Conservation (phyloP, 2,329 filamentous ascomycete genomes). For the Dothistroma pini region DNA sequence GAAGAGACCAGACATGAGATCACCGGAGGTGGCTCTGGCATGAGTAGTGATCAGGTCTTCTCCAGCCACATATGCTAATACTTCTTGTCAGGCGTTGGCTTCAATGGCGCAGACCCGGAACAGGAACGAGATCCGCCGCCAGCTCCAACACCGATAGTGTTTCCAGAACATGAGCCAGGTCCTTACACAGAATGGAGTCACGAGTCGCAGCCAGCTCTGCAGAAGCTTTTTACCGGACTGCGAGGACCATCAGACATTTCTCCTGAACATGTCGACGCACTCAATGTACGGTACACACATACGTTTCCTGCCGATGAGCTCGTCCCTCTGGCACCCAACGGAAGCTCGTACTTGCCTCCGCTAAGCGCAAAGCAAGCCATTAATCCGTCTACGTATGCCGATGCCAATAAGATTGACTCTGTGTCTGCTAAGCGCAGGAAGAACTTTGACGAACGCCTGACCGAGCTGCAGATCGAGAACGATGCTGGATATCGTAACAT, state of each 20-base stretch:
- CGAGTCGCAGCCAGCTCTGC: slow-evolving; percentile 34
- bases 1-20: slow-evolving; percentile 5
- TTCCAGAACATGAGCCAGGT: slow-evolving; percentile 21
- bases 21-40: background rate
- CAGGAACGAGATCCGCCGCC: slow-evolving; percentile 31
- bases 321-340: slow-evolving; percentile 34
- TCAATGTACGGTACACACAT: slow-evolving; percentile 43
- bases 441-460: slow-evolving; percentile 47
- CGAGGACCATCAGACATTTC: slow-evolving; percentile 42
- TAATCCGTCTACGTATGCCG: slow-evolving; percentile 24
- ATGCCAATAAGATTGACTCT: slow-evolving; percentile 42
- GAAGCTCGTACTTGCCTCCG: slow-evolving; percentile 39
- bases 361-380: slow-evolving; percentile 28
- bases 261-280: slow-evolving; percentile 37
- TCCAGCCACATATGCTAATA: slow-evolving; percentile 3
- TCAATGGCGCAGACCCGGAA: slow-evolving; percentile 26
- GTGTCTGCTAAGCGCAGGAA: slow-evolving; percentile 45
- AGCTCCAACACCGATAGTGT: slow-evolving; percentile 26
- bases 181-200: slow-evolving; percentile 17
- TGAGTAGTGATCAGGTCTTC: background rate
- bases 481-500: slow-evolving; percentile 57
- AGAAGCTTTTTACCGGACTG: slow-evolving; percentile 42
- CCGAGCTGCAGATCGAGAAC: slow-evolving; percentile 54
- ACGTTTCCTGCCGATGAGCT: slow-evolving; percentile 40
- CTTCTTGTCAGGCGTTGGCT: slow-evolving; percentile 9